Evolutionary conservation across 2,329 filamentous ascomycete species (phyloP), one percentile per base, ranked within the genome.

Genomic region (Epichloe coenophiala): DNA sequence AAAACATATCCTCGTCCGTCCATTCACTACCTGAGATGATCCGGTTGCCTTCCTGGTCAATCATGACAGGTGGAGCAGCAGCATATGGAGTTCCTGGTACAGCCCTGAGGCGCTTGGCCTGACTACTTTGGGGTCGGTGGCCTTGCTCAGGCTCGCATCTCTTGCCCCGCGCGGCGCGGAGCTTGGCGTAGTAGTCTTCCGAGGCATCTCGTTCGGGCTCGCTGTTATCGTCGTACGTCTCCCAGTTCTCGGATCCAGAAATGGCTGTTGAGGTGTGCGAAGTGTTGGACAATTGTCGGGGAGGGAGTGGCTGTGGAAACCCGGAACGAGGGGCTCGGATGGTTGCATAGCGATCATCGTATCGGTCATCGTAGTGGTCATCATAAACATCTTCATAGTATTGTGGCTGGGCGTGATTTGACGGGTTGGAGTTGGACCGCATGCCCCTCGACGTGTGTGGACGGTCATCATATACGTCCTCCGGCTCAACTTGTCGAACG

Each of bases 181-280:
- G 71, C 66, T 87, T 88, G 56, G 86, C 84, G 61, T 88, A 88
- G 66, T 95, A 94, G 9, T 80, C 76, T 54, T 93, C 87, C 4
- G 82, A 83, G 0, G 78, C 78, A 63, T 95, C 89, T 23, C 76
- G 74, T 59, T 88, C 86, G 0, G 83, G 80, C 60, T 88, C 84
- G 54, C 84, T 88, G 57, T 77, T 81, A 64, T 95, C 88, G 59
- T 93, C 90, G 60, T 93, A 97, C 9, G 90, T 95, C 68, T 97
- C 91, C 91, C 91, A 97, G 65, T 97, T 97, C 68, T 97, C 91
- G 3, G 88, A 95, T 1, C 87, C 88, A 5, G 86, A 88, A 27
- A 86, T 75, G 21, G 75, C 76, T 1, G 85, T 88, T n/a, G 87
- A 90, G 0, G 83, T 80, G 56, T 81, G 81, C 40, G 86, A 90